Conservation (phyloP, 495 filamentous ascomycete genomes). For the Xylaria grammica region DNA sequence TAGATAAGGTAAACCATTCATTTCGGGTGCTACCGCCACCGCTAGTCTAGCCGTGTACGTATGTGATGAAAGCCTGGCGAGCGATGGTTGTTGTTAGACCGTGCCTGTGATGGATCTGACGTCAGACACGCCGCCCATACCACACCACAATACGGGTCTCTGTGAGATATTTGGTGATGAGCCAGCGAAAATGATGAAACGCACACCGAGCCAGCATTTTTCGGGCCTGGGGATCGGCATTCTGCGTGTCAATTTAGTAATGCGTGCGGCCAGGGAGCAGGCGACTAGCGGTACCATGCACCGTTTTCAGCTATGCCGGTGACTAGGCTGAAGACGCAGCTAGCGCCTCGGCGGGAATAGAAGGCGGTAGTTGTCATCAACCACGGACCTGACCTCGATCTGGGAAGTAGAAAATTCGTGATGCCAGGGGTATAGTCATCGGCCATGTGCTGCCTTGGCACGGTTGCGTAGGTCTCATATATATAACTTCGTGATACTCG, state of each 20-base stretch:
- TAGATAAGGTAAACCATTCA: background rate
- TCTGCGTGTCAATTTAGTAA: too few relatives aligned
- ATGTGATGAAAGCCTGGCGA: background rate
- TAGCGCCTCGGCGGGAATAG: background rate
- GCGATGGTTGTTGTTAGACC: too few relatives aligned
- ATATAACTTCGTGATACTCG: constrained; percentile 5
- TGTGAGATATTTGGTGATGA: too few relatives aligned
- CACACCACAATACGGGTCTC: too few relatives aligned
- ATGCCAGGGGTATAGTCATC: background rate
- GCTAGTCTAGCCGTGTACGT: background rate
- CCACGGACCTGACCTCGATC: background rate
- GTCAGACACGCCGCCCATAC: too few relatives aligned
- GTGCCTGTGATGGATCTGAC: too few relatives aligned
- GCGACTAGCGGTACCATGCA: background rate
- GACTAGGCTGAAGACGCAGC: background rate
- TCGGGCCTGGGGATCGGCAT: too few relatives aligned
- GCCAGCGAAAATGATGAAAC: too few relatives aligned
- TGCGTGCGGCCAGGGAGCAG: too few relatives aligned
- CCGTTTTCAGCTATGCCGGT: background rate
- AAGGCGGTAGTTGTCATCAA: background rate
- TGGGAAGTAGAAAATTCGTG: background rate
- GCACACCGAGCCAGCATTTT: too few relatives aligned
- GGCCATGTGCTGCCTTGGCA: constrained; percentile 13
- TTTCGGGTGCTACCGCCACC: background rate
- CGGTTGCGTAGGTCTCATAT: background rate